These are phyloP conservation scores for Schoenoplectus tabernaemontani DNA, from an alignment of 202 grass and related monocot species.

Conservation along the genomic window DNA sequence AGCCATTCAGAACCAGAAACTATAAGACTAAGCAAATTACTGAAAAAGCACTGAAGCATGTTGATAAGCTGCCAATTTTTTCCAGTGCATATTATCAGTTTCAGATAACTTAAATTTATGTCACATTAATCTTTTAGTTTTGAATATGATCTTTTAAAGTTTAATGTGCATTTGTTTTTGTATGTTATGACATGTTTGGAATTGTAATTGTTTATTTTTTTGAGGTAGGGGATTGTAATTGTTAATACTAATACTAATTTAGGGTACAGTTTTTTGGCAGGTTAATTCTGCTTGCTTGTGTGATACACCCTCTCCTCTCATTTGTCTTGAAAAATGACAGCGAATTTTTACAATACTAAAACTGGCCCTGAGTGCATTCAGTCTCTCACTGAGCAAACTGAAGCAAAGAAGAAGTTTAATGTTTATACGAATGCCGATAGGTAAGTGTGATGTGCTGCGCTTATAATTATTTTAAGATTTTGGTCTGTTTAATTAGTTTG, in stretches of 20 bases:
- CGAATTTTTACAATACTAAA: too few species aligned
- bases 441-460: too few species aligned
- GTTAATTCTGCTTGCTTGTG: neutral
- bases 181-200: neutral
- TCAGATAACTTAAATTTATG: neutral
- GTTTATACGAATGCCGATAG: too few species aligned
- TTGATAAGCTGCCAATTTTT: constrained; percentile 68
- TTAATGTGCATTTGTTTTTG: neutral
- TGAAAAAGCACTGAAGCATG: constrained; percentile 66
- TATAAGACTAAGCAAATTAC: constrained; percentile 49
- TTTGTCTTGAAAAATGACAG: too few species aligned
- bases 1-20: constrained; percentile 63
- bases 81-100: constrained; percentile 26
- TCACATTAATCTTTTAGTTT: too few species aligned
- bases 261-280: neutral
- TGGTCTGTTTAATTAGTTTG: too few species aligned
- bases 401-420: too few species aligned
- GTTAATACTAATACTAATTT: neutral
- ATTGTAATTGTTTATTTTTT: constrained; percentile 13
- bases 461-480: too few species aligned
- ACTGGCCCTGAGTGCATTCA: too few species aligned
- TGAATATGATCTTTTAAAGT: neutral
- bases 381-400: too few species aligned
- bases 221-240: too few species aligned
- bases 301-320: neutral